These are phyloP conservation scores for Brassica incana DNA, from an alignment of 345 rosid genomes.

Conservation along the genomic window DNA sequence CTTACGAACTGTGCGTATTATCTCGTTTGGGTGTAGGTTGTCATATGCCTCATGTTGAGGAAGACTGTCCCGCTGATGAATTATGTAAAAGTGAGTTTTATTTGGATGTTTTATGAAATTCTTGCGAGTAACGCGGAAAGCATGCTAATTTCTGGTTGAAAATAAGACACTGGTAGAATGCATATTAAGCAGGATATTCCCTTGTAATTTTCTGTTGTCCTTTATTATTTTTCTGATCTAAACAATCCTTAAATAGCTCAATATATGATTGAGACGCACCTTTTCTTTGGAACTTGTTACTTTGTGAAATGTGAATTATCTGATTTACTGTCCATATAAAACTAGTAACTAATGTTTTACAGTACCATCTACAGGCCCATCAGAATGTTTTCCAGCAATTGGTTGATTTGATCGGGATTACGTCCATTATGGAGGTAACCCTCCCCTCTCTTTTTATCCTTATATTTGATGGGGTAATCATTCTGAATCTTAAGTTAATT, in stretches of 20 bases:
- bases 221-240: background rate
- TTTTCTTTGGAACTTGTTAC: slow-evolving; percentile 18
- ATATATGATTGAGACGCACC: background rate
- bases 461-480: slow-evolving; percentile 8
- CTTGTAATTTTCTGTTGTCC: slow-evolving; percentile 12
- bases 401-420: slow-evolving; percentile 96
- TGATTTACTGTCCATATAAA: background rate
- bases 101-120: slow-evolving; percentile 14
- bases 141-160: slow-evolving; percentile 2
- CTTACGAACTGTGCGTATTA: background rate
- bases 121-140: background rate
- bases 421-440: slow-evolving; percentile 97
- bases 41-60: slow-evolving; percentile 91
- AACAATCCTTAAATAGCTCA: slow-evolving; percentile 1
- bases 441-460: background rate
- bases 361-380: slow-evolving; percentile 64
- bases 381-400: slow-evolving; percentile 77
- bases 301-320: slow-evolving; percentile 24
- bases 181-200: background rate
- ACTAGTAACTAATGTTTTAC: slow-evolving; percentile 6
- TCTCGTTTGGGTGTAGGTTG: slow-evolving; percentile 60
- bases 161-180: slow-evolving; percentile 7
- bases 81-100: slow-evolving; percentile 77
- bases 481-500: slow-evolving; percentile 13
- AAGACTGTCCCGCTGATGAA: slow-evolving; percentile 88